phyloP scores from a whole-genome alignment of 306 rosid genomes.

The Bauhinia variegata region DNA sequence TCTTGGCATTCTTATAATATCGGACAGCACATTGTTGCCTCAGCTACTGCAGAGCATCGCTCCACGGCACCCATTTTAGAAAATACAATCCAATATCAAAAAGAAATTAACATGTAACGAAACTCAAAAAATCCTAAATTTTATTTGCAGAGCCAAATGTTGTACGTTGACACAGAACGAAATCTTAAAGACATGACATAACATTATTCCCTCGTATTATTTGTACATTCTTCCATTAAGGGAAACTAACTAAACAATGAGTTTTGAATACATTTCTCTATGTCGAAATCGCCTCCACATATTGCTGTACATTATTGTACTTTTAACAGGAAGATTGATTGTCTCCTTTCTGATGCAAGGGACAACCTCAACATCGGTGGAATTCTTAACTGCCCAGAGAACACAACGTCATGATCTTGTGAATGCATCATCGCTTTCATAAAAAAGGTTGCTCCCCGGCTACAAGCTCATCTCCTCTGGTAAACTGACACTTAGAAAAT shows the following conservation, averaged over 20 bases:
- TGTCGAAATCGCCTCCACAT: conserved; percentile 16
- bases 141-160: conserved; percentile 17
- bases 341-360: conserved; percentile 31
- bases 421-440: conserved; percentile 35
- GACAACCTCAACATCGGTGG: background rate
- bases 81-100: too few relatives aligned
- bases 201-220: background rate
- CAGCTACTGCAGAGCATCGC: too few relatives aligned
- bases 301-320: conserved; percentile 30
- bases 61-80: too few relatives aligned
- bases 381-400: conserved; percentile 18
- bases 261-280: conserved; percentile 30
- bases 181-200: background rate
- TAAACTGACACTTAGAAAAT: conserved; percentile 88
- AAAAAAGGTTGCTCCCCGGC: conserved; percentile 32
- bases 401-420: conserved; percentile 17
- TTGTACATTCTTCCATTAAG: conserved; percentile 39
- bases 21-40: too few relatives aligned
- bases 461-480: conserved; percentile 90
- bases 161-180: conserved; percentile 12
- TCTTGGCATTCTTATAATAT: too few relatives aligned
- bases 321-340: background rate
- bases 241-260: conserved; percentile 27
- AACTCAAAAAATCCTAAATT: background rate
- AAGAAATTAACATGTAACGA: too few relatives aligned